Evolutionary conservation across 2,329 filamentous ascomycete species (phyloP).

Genomic region (Pseudogymnoascus sp.): DNA sequence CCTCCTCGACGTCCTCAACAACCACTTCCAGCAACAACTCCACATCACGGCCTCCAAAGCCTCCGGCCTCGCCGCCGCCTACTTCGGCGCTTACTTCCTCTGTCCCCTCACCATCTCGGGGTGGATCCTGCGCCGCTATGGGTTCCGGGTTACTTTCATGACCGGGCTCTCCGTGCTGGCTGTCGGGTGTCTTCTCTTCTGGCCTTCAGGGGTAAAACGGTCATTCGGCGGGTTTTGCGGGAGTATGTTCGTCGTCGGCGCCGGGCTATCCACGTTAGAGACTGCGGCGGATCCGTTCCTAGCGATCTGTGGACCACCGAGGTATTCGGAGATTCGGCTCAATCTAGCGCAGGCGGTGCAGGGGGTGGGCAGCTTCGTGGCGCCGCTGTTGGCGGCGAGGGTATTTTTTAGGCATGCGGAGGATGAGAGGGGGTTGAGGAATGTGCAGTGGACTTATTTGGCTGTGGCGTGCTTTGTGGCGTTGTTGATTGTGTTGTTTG

Average conservation of each 20-base stretch:
- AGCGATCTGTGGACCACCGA: slow-evolving; percentile 45
- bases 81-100: slow-evolving; percentile 55
- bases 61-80: slow-evolving; percentile 21
- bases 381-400: slow-evolving; percentile 44
- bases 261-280: slow-evolving; percentile 64
- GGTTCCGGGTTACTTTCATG: slow-evolving; percentile 57
- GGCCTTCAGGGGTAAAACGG: slow-evolving; percentile 44
- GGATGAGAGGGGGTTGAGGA: slow-evolving; percentile 45
- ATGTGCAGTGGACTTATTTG: slow-evolving; percentile 55
- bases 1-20: slow-evolving; percentile 36
- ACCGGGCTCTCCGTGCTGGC: slow-evolving; percentile 59
- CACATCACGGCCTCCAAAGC: slow-evolving; percentile 23
- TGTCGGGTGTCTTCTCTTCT: slow-evolving; percentile 49
- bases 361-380: slow-evolving; percentile 65
- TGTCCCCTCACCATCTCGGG: slow-evolving; percentile 46
- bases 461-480: slow-evolving; percentile 54
- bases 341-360: slow-evolving; percentile 73
- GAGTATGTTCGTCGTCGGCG: slow-evolving; percentile 57
- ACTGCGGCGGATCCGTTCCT: slow-evolving; percentile 60
- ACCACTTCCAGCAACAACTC: slow-evolving; percentile 33
- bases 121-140: slow-evolving; percentile 46
- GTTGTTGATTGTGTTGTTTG: slow-evolving; percentile 47
- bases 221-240: slow-evolving; percentile 34
- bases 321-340: slow-evolving; percentile 65
- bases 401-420: slow-evolving; percentile 64